Base-by-base conservation (phyloP, 768 basidiomycete species). In the Termitomyces sp. region DNA sequence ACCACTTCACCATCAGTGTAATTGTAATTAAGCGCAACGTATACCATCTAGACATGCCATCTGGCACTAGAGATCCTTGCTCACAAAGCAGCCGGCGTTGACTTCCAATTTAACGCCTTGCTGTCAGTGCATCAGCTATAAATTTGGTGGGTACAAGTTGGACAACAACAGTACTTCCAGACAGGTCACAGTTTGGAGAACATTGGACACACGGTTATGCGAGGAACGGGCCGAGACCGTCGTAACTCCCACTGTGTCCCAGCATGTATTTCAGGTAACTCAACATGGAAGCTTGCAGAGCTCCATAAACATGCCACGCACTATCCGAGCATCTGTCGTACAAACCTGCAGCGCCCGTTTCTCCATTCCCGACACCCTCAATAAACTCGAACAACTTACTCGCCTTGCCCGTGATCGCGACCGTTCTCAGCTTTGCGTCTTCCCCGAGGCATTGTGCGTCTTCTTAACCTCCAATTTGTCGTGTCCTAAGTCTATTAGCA, bases 1-100 rank as follows among this genome's bases (percentile, higher is more conserved):
- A 88, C 88, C 86, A 79, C 84, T 89, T 88, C 88, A 88, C 88
- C 87, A 88, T 85, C 76, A 74, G 75, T 63, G 66, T 63, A n/a
- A 34, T 0, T 12, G 3, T 3, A 14, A 19, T 1, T 3, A 2
- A 17, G 0, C 1, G 6, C 16, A 16, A 14, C 3, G 12, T 12
- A 4, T 5, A 0, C n/a, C n/a, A 3, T 34, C 3, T 3, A 12
- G 34, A 34, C 2, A 34, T 9, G 9, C 30, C 10, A 1, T 32
- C 7, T 32, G 30, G 30, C 30, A 32, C 30, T 9, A 9, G 6
- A n/a, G n/a, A n/a, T n/a, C n/a, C n/a, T n/a, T n/a, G n/a, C n/a
- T n/a, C n/a, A n/a, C n/a, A n/a, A n/a, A n/a, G n/a, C n/a, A n/a
- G n/a, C n/a, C n/a, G n/a, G n/a, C n/a, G n/a, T n/a, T n/a, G n/a